Evolutionary conservation across 1,139 yeast genomes (phyloP).

Genomic region (Hansenula lynferdii): DNA sequence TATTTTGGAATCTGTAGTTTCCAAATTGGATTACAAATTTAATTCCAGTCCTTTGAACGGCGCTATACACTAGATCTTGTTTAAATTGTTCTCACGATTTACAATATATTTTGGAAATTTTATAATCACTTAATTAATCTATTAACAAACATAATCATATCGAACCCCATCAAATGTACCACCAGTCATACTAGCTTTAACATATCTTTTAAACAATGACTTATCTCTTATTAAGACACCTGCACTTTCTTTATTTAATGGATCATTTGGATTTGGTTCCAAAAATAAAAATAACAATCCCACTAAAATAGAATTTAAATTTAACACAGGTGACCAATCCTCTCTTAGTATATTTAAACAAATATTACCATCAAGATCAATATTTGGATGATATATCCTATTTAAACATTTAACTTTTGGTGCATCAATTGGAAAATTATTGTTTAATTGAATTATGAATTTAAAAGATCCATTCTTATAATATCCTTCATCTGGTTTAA

Average conservation of each 20-base stretch:
- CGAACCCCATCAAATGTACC: conserved; percentile 50
- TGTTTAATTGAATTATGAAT: conserved; percentile 60
- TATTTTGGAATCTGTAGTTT: no score
- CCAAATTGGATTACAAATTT: no score
- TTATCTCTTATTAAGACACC: conserved; percentile 59
- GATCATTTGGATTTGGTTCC: conserved; percentile 92
- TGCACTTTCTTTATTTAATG: conserved; percentile 89
- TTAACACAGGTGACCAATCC: conserved; percentile 95
- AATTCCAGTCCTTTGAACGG: no score
- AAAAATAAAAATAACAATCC: conserved; percentile 83
- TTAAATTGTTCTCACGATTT: no score
- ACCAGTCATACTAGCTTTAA: conserved; percentile 67
- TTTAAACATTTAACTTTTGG: conserved; percentile 75
- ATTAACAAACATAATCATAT: conserved; percentile 58
- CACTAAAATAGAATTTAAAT: conserved; percentile 73
- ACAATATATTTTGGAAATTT: no score
- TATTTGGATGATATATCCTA: conserved; percentile 89
- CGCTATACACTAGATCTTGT: no score
- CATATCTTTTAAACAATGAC: conserved; percentile 52
- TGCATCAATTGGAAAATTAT: conserved; percentile 87
- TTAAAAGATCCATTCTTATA: conserved; percentile 65
- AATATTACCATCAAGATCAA: conserved; percentile 84
- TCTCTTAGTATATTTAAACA: conserved; percentile 88
- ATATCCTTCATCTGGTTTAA: conserved; percentile 77
- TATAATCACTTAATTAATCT: no score